Percentiles rank a stretch among this genome's conserved stretches.
These are phyloP conservation scores for Plasmodium falciparum DNA, from an alignment of 169 alveolate species.

Conservation along the genomic window DNA sequence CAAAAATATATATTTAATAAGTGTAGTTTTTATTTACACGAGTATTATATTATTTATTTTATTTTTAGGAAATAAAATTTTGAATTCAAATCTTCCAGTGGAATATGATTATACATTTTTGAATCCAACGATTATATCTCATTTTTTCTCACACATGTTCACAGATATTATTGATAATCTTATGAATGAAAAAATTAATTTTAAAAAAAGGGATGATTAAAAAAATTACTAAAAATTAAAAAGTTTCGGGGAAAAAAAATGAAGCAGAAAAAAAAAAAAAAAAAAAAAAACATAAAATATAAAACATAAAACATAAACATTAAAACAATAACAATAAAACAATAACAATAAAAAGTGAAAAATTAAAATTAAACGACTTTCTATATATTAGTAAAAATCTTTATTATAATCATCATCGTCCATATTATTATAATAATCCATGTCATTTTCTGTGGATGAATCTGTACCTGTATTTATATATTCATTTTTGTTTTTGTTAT, in stretches of 20 bases:
- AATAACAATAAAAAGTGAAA: neutral
- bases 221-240: constrained; percentile 6
- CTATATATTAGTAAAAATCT: constrained; percentile 10
- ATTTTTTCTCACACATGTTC: constrained; percentile 67
- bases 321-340: neutral
- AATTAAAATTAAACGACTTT: neutral
- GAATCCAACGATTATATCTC: constrained; percentile 74
- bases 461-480: constrained; percentile 73
- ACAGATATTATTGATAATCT: constrained; percentile 67
- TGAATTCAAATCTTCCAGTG: constrained; percentile 26
- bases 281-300: too few relatives aligned
- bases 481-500: constrained; percentile 63
- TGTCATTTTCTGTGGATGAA: constrained; percentile 34
- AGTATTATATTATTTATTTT: neutral
- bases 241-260: constrained; percentile 1
- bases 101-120: constrained; percentile 60
- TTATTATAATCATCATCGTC: constrained; percentile 35
- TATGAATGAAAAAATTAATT: constrained; percentile 34
- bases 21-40: neutral
- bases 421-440: constrained; percentile 26
- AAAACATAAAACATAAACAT: too few relatives aligned
- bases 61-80: constrained; percentile 28
- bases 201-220: constrained; percentile 39
- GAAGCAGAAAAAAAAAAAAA: neutral
- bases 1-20: neutral